Base-by-base conservation (phyloP, 1,284 basidiomycete genomes). In the Cryptococcus floricola region DNA sequence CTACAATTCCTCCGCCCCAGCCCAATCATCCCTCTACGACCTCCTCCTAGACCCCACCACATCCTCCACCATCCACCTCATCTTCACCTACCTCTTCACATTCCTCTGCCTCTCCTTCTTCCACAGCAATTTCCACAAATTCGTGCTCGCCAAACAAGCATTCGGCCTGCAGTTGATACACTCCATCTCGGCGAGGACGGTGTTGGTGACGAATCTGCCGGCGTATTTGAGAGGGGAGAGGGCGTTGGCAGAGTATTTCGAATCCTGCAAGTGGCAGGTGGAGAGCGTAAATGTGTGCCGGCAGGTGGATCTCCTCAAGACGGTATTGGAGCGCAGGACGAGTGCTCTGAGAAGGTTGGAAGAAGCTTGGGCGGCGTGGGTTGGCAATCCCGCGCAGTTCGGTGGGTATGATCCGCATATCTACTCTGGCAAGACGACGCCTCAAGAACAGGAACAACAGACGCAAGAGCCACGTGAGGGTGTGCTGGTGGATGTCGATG, bases 31-130 rank as follows among this genome's bases (percentile, higher is more conserved):
- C 34, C 31, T 59, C 55, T 77, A 53, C 71, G 91, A 91, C 69
- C 81, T 93, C 42, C 84, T 94, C 68, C 87, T 83, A 64, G 89
- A 93, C 69, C 88, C 91, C 19, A 87, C 88, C 71, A 86, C 88
- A 0, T 91, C 90, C 63, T 85, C 91, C 45, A 85, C 87, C 1
- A 81, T 91, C 14, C 94, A 98, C 72, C 84, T 98, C 52, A 71
- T 91, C 56, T 95, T 96, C 80, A 92, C 93, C 3, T 97, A 95
- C 77, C 79, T 94, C 49, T 95, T 98, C 81, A 93, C 93, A 2
- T 69, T 86, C 48, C 83, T 97, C 51, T 84, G 91, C 0, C 83
- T 98, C 59, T 85, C 85, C 56, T 89, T 89, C 77, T 85, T 96
- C 52, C 87, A 91, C 80, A 84, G 85, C 64, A 95, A 94, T 73